Evolutionary conservation across 148 eudicot species (phyloP).

Genomic region (Polygonum aviculare): DNA sequence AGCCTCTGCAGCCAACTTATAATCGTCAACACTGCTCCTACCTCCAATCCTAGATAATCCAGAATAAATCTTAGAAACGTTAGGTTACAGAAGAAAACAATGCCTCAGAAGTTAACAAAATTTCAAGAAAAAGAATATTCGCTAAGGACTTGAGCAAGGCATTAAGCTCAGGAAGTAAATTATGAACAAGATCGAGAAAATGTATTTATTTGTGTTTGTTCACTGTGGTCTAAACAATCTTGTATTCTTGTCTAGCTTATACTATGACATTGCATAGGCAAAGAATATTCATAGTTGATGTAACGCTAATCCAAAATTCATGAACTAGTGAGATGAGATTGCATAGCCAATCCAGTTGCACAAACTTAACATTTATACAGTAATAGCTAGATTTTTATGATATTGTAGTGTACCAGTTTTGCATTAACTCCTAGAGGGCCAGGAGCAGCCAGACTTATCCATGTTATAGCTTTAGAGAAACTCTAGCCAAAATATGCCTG

Average conservation of each 20-base stretch:
- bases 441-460: background rate
- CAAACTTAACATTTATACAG: background rate
- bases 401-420: background rate
- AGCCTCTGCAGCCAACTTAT: conserved; percentile 69
- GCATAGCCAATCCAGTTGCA: background rate
- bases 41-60: conserved; percentile 54
- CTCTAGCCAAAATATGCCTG: background rate
- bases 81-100: background rate
- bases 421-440: background rate
- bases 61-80: background rate
- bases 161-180: background rate
- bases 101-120: background rate
- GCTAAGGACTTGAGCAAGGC: background rate
- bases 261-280: too few species aligned
- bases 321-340: background rate
- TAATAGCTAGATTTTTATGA: background rate
- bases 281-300: too few species aligned
- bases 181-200: background rate
- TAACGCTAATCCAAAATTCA: background rate
- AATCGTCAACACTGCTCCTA: conserved; percentile 53
- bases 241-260: too few species aligned
- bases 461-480: background rate
- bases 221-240: background rate
- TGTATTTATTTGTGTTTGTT: background rate
- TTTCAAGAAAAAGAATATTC: background rate